These are phyloP conservation scores for Physcomitrium patens DNA, from an alignment of 225 moss, liverwort and hornwort genomes.

Conservation along the genomic window DNA sequence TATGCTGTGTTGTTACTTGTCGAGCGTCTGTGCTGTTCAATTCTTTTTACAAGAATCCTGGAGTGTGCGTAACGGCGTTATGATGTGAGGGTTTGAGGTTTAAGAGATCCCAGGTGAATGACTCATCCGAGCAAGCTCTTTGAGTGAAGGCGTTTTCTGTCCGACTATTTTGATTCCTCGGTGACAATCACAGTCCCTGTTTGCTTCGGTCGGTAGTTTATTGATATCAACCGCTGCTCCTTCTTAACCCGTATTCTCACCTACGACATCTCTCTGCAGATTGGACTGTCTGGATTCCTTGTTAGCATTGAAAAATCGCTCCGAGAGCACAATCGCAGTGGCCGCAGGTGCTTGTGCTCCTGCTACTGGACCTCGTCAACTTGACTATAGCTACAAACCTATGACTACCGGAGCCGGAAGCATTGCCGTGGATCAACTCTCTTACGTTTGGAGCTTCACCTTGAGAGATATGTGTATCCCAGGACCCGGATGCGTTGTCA, in stretches of 20 bases:
- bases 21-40: too few relatives aligned
- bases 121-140: not conserved
- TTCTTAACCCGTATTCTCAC: not conserved
- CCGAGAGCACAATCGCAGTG: not conserved
- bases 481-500: constrained; percentile 67
- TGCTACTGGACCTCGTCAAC: not conserved
- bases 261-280: constrained; percentile 21
- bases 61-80: too few relatives aligned
- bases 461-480: constrained; percentile 80
- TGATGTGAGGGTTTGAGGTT: constrained; percentile 10
- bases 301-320: not conserved
- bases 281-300: constrained; percentile 15
- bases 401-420: constrained; percentile 41
- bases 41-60: too few relatives aligned
- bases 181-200: not conserved
- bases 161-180: not conserved
- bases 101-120: not conserved
- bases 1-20: too few relatives aligned
- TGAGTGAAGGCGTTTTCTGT: constrained; percentile 6
- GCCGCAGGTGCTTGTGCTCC: not conserved
- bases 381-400: constrained; percentile 29
- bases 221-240: not conserved
- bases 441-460: constrained; percentile 45
- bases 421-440: constrained; percentile 32
- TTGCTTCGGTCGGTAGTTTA: not conserved